These are phyloP conservation scores for Phytopythium helicoides DNA, from an alignment of 352 stramenopile genomes.

Conservation along the genomic window DNA sequence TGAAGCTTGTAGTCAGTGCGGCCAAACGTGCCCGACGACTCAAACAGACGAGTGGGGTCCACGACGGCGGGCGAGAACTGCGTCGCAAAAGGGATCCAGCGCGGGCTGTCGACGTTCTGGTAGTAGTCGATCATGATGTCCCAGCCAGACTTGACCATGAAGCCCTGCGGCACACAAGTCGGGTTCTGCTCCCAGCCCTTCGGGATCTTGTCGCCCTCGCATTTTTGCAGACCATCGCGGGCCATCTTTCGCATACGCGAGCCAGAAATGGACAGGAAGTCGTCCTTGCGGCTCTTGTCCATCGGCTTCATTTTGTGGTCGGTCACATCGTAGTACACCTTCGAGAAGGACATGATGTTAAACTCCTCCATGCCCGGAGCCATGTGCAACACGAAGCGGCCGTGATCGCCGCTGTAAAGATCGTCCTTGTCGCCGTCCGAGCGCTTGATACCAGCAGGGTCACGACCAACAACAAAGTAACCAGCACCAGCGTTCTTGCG, in stretches of 20 bases:
- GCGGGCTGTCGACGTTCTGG: conserved; percentile 91
- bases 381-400: conserved; percentile 96
- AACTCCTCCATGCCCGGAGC: conserved; percentile 94
- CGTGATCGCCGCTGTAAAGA: conserved; percentile 96
- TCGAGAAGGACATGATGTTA: conserved; percentile 95
- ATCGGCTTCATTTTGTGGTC: conserved; percentile 98
- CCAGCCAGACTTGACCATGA: conserved; percentile 98
- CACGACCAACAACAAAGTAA: conserved; percentile 97
- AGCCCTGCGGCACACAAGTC: conserved; percentile 95
- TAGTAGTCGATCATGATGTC: conserved; percentile 99
- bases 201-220: conserved; percentile 65
- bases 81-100: conserved; percentile 77
- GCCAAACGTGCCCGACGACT: conserved; percentile 65
- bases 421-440: conserved; percentile 94
- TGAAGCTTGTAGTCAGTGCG: conserved; percentile 73
- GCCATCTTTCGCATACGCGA: conserved; percentile 97
- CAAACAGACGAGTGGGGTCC: conserved; percentile 44
- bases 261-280: conserved; percentile 98
- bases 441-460: conserved; percentile 98
- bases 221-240: conserved; percentile 93
- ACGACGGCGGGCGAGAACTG: conserved; percentile 55
- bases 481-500: conserved; percentile 94
- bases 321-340: conserved; percentile 97
- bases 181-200: conserved; percentile 71
- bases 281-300: conserved; percentile 88